A percentile compares a stretch with the other conserved stretches of the same genome.
These are phyloP conservation scores for Curvularia hawaiiensis DNA, from an alignment of 2,329 filamentous ascomycete species.

Conservation along the genomic window DNA sequence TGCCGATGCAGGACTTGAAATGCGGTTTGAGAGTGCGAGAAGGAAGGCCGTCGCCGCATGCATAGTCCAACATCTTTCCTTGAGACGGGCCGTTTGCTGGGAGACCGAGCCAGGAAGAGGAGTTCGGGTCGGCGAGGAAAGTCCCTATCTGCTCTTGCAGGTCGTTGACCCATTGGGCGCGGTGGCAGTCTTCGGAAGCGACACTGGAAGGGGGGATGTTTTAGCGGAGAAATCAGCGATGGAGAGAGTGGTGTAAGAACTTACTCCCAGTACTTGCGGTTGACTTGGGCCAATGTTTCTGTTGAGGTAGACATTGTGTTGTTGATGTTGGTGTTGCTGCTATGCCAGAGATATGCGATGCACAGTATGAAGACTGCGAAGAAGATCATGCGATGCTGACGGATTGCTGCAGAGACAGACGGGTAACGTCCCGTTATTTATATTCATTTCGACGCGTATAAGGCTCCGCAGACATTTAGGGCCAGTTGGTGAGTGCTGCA, in stretches of 20 bases:
- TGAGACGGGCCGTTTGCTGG: not conserved
- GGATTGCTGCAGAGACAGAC: not conserved
- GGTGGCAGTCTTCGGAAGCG: not conserved
- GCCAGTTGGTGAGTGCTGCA: not conserved
- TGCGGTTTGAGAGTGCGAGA: not conserved
- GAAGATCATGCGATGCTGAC: not conserved
- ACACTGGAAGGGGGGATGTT: not conserved
- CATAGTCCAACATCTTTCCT: not conserved
- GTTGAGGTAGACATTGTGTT: not conserved
- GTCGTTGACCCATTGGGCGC: not conserved
- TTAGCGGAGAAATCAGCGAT: not conserved
- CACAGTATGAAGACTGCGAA: not conserved
- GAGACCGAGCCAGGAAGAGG: not conserved
- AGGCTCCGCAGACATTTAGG: not conserved
- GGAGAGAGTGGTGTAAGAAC: not conserved
- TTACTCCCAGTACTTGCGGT: not conserved
- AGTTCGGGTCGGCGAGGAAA: not conserved
- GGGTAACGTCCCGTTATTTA: not conserved
- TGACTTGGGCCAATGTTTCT: not conserved
- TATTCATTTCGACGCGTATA: not conserved
- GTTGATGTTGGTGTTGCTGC: not conserved
- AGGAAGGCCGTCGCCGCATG: not conserved
- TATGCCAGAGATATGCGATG: not conserved
- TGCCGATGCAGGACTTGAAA: not conserved
- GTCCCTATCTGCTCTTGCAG: not conserved